Evolutionary conservation across 2,329 filamentous ascomycete genomes (phyloP), one percentile per base, ranked within the genome.

Genomic region (Ploettnerulaceae sp.): DNA sequence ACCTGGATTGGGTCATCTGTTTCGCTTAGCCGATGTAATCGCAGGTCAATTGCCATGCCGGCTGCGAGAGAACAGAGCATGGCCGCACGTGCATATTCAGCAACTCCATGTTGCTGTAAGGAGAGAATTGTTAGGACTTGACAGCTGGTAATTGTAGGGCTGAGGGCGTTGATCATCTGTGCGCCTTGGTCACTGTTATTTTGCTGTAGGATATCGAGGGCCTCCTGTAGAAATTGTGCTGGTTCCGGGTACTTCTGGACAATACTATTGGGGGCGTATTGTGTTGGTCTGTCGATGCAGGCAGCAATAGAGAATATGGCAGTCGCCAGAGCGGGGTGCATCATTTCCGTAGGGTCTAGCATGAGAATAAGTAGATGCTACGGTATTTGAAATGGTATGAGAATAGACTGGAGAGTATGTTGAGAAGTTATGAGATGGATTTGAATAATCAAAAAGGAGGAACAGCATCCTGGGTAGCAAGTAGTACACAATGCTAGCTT

Each of bases 1-100:
- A 48, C 41, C 36, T 62, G 51, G 14, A 57, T 52, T 4, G 56
- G 51, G 24, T 61, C 57, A 29, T 52, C 36, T 1, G 47, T 40
- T 24, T 57, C 53, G n/a, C 43, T 46, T 8, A 47, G 47, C 25
- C 60, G 49, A 45, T 63, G 57, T 7, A 63, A 22, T 1, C 57
- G 57, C 15, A 63, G 37, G 17, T 63, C 61, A 26, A 61, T 58
- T 1, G 59, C 61, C 59, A 63, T 63, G 7, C 56, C 50, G 9
- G 52, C 51, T 14, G 61, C 60, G 24, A 62, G 33, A 32, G 57
- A 56, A 35, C 54, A 59, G 1, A 62, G 33, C 8, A 61, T 47
- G 14, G 57, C 61, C 24, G 59, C 60, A n/a, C 56, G 48, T 4
- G 57, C 51, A 45, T 61, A 63, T 37, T 61, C 61, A 4, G 61